Evolutionary conservation across 2,329 filamentous ascomycete genomes (phyloP).

Genomic region (Colletotrichum destructivum): DNA sequence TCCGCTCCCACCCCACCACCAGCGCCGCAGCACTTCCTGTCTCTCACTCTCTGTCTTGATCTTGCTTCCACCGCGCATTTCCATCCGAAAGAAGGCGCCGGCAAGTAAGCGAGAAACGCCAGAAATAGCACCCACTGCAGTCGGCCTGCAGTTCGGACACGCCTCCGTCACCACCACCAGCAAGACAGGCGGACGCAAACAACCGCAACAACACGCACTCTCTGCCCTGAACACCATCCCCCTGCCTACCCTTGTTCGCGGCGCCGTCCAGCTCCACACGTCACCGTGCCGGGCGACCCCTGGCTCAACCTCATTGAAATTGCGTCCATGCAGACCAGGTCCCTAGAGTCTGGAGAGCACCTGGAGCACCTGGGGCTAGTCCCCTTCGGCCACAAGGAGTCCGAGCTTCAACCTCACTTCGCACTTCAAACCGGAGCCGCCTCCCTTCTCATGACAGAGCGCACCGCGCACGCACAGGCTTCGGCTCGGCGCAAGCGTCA

Average conservation of each 20-base stretch:
- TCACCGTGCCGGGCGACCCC: conserved; percentile 24
- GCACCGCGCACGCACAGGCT: conserved; percentile 20
- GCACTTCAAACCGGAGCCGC: conserved; percentile 27
- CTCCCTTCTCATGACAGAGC: conserved; percentile 25
- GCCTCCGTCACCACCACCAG: not conserved
- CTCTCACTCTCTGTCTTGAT: conserved; percentile 5
- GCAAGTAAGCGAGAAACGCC: conserved; percentile 17
- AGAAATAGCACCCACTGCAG: conserved; percentile 11
- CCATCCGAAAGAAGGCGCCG: conserved; percentile 21
- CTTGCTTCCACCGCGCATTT: not conserved
- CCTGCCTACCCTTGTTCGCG: not conserved
- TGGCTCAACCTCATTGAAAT: conserved; percentile 31
- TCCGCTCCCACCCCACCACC: conserved; percentile 20
- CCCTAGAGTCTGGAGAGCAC: not conserved
- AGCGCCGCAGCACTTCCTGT: conserved; percentile 3
- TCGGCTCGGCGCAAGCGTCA: not conserved
- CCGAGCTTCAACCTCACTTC: conserved; percentile 23
- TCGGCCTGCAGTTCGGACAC: conserved; percentile 1
- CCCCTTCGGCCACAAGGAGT: not conserved
- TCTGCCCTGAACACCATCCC: not conserved
- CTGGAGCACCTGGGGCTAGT: conserved; percentile 8
- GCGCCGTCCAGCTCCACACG: conserved; percentile 16
- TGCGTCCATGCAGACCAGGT: not conserved
- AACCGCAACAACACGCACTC: not conserved
- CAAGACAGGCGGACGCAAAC: not conserved